phyloP scores from a whole-genome alignment of 352 stramenopile genomes.

The Phytophthora aleatoria region DNA sequence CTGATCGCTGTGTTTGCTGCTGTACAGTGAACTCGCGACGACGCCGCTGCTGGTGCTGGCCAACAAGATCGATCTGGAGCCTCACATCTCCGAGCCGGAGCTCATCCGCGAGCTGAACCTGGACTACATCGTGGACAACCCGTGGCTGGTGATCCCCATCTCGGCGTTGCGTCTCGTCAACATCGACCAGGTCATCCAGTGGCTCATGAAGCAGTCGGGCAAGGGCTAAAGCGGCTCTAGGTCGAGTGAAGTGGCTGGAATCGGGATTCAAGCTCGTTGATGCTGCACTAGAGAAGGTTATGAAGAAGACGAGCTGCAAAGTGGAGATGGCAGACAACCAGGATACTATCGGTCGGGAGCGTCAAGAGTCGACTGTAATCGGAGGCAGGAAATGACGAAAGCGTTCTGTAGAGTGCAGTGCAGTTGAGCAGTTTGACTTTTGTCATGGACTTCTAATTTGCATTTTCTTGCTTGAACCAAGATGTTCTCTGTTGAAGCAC shows the following conservation, averaged over 20 bases:
- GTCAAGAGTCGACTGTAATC: slow-evolving; percentile 4
- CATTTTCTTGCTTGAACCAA: slow-evolving; percentile 5
- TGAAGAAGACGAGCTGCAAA: slow-evolving; percentile 21
- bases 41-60: slow-evolving; percentile 96
- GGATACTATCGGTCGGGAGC: slow-evolving; percentile 4
- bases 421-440: slow-evolving; percentile 30
- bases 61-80: slow-evolving; percentile 99
- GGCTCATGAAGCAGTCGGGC: slow-evolving; percentile 95
- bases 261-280: slow-evolving; percentile 9
- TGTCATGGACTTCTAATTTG: slow-evolving; percentile 30
- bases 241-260: slow-evolving; percentile 12
- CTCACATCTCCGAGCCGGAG: slow-evolving; percentile 90
- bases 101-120: slow-evolving; percentile 96
- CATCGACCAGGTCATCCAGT: slow-evolving; percentile 98
- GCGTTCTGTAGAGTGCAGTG: slow-evolving; percentile 42
- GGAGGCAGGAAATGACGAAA: slow-evolving; percentile 26
- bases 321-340: slow-evolving; percentile 16
- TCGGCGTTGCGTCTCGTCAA: slow-evolving; percentile 96
- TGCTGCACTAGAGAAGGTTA: slow-evolving; percentile 15
- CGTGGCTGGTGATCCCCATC: slow-evolving; percentile 98
- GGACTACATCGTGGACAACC: slow-evolving; percentile 99
- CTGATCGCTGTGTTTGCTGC: slow-evolving; percentile 15
- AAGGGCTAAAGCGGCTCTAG: slow-evolving; percentile 65
- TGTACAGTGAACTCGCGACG: slow-evolving; percentile 75
- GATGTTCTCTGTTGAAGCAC: slow-evolving; percentile 2